Evolutionary conservation across 2,329 filamentous ascomycete genomes (phyloP).

Genomic region (Xylaria polymorpha): DNA sequence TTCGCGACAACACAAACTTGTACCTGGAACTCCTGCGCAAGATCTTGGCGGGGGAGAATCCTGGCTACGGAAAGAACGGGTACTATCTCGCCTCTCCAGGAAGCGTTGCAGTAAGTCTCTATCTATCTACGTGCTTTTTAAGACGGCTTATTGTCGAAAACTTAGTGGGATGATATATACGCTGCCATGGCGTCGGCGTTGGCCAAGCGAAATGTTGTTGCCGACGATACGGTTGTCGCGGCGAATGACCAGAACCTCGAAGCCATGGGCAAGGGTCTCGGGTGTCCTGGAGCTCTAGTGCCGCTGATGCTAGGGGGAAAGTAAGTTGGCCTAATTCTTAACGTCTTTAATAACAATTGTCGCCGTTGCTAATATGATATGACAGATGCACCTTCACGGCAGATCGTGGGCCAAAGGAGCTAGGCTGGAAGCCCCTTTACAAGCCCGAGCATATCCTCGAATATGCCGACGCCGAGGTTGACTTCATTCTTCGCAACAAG

Average conservation of each 20-base stretch:
- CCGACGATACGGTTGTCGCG: slow-evolving; percentile 50
- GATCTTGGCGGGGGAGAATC: slow-evolving; percentile 56
- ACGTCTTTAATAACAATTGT: not conserved
- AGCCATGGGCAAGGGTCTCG: slow-evolving; percentile 56
- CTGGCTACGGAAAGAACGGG: slow-evolving; percentile 56
- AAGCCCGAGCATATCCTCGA: slow-evolving; percentile 59
- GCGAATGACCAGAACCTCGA: slow-evolving; percentile 53
- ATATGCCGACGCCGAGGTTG: slow-evolving; percentile 58
- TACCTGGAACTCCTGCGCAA: slow-evolving; percentile 59
- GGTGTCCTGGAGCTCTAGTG: slow-evolving; percentile 52
- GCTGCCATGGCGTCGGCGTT: slow-evolving; percentile 57
- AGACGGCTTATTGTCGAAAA: not conserved
- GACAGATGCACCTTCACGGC: slow-evolving; percentile 57
- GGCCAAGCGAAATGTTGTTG: slow-evolving; percentile 54
- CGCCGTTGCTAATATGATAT: slow-evolving; percentile 10
- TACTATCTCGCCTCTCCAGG: slow-evolving; percentile 64
- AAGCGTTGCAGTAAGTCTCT: slow-evolving; percentile 51
- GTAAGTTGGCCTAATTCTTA: slow-evolving; percentile 48
- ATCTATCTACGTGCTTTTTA: not conserved
- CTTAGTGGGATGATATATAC: slow-evolving; percentile 63
- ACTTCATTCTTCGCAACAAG: slow-evolving; percentile 53
- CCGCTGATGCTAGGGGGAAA: slow-evolving; percentile 56
- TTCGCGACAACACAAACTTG: slow-evolving; percentile 59
- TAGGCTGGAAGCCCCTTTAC: slow-evolving; percentile 61
- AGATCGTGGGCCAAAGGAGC: slow-evolving; percentile 50